Evolutionary conservation across 2,329 filamentous ascomycete species (phyloP), one percentile per base, ranked within the genome.

Genomic region (Clonostachys chloroleuca): DNA sequence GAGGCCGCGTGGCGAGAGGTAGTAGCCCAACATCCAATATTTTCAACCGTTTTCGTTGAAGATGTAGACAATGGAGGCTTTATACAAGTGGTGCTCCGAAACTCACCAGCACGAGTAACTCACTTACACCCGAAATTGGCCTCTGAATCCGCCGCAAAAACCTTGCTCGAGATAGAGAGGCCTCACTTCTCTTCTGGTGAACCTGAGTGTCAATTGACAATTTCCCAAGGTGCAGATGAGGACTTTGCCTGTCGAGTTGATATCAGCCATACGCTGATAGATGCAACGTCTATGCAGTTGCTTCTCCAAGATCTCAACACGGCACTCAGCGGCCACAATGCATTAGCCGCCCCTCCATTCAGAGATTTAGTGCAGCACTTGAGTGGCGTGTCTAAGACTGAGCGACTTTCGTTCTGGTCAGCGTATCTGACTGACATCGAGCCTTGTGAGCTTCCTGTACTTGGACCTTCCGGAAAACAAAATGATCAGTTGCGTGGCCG

Each of bases 41-140:
- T 68, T 14, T 46, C 64, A 17, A 66, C 62, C 0, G 41, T 65
- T 34, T 67, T 67, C 10, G 52, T 65, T 10, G 55, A 65, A 16
- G 62, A 56, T 12, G 48, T 52, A 7, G 50, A 48, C n/a, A 42
- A 44, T 12, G 51, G 52, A 0, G 49, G 52, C 24, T 47, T 48
- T 30, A 10, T 30, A 30, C 24, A 30, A 30, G 24, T 30, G 2
- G 24, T 30, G 24, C 24, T 30, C 24, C 24, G 9, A 30, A 30
- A 30, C 24, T 30, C 24, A 30, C 24, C 24, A 30, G 24, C 24
- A 30, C 8, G 24, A 30, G 24, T 30, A 30, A 30, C 9, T 10
- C 8, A 30, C 9, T 10, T 30, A 4, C 24, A 30, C 24, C 24
- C 24, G 24, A 30, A 30, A 30, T 10, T 30, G 8, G 24, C 2